Base-by-base conservation (phyloP, 352 stramenopile genomes). In the Phytopythium oedochilum region DNA sequence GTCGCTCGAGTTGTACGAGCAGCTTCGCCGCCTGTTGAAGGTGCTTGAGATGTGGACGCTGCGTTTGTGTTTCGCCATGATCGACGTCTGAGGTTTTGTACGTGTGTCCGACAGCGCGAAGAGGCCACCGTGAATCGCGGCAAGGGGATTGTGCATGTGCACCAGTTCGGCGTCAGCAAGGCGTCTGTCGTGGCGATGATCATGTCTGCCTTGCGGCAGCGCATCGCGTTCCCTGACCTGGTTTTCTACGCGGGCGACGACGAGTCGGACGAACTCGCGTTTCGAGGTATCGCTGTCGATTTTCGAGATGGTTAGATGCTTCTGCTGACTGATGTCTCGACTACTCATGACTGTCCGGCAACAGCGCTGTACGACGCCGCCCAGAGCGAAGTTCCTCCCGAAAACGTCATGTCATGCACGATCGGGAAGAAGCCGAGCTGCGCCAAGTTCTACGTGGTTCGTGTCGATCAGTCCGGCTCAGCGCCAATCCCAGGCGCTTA, bases 381-480 rank as follows among this genome's bases (percentile, higher is more conserved):
- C 0, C 68, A 75, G 20, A 50, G 63, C 5, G 68, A 83, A 6
- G 47, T 62, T 4, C 40, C 57, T 22, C 38, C 79, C 2, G 54
- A 80, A 51, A 61, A 95, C 53, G 71, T 94, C 7, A 89, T 97
- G 55, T 98, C 96, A 0, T 96, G 88, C 58, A 99, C 96, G 0
- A 94, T 99, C 3, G 97, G 97, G 1, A 98, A 98, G 75, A 99
- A 99, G 63, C 97, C 96, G 1, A 98, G 89, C 63, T 83, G 81
- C 40, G 97, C 97, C n/a, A 86, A 96, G 38, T 97, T 82, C 60
- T 99, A 98, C 63, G 72, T 99, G 55, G 79, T 89, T 60, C 35
- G 71, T 35, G 23, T n/a, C 40, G 0, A 8, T 8, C 1, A 12
- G 14, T 20, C 12, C 5, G 7, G 2, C 3, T 40, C 18, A 2